Conservation (phyloP, 176 grass and related monocot species). For the Cenchrus purpureus region DNA sequence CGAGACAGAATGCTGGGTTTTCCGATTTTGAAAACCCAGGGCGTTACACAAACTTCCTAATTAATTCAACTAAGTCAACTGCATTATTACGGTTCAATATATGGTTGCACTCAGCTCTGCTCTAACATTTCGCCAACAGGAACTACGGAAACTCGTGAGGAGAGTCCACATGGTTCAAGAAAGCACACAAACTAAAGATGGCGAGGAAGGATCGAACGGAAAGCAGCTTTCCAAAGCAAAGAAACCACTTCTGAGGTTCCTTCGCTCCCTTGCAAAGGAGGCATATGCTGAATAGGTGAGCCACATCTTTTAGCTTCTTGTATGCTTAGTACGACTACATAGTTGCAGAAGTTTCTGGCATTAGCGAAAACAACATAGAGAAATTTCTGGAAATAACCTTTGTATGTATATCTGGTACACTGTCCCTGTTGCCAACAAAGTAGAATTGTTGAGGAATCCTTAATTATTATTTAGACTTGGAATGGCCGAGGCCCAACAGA, state of each 20-base stretch:
- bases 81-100: slow-evolving; percentile 10
- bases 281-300: slow-evolving; percentile 52
- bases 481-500: too few species aligned
- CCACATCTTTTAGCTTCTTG: slow-evolving; percentile 8
- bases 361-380: neutral
- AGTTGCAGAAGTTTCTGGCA: neutral
- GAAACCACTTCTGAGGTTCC: slow-evolving; percentile 70
- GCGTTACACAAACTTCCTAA: neutral
- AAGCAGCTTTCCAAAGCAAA: slow-evolving; percentile 60
- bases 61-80: neutral
- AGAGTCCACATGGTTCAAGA: slow-evolving; percentile 68
- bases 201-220: slow-evolving; percentile 31
- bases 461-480: too few species aligned
- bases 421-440: neutral
- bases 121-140: slow-evolving; percentile 46
- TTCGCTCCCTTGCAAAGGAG: slow-evolving; percentile 71
- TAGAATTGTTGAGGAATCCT: neutral
- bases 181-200: slow-evolving; percentile 42
- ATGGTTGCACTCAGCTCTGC: neutral
- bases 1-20: too few species aligned
- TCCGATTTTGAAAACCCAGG: slow-evolving; percentile 21
- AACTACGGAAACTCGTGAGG: slow-evolving; percentile 77
- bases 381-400: neutral
- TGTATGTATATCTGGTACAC: neutral
- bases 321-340: slow-evolving; percentile 2